These are phyloP conservation scores for Galerina marginata DNA, from an alignment of 768 basidiomycete genomes.

Conservation along the genomic window DNA sequence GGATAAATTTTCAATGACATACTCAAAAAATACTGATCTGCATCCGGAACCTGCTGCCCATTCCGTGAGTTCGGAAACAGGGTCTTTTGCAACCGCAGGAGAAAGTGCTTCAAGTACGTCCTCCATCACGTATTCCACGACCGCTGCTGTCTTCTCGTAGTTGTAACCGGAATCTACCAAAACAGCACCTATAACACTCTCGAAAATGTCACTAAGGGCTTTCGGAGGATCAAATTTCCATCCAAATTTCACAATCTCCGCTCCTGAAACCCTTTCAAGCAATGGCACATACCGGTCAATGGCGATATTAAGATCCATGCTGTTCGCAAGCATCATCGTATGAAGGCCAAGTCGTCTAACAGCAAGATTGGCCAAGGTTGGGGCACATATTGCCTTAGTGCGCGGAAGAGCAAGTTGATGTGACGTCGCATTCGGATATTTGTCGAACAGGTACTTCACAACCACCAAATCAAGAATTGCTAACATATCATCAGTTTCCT, in stretches of 20 bases:
- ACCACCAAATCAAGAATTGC: slow-evolving; percentile 77
- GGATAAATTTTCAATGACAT: background rate
- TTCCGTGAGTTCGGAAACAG: slow-evolving; percentile 71
- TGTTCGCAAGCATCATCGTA: slow-evolving; percentile 71
- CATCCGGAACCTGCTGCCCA: slow-evolving; percentile 71
- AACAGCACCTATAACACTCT: slow-evolving; percentile 84
- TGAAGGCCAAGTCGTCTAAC: slow-evolving; percentile 72
- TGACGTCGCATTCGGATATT: slow-evolving; percentile 74
- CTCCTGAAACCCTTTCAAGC: slow-evolving; percentile 57
- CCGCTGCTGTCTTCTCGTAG: slow-evolving; percentile 66
- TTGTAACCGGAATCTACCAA: slow-evolving; percentile 81
- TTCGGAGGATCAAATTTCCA: slow-evolving; percentile 92
- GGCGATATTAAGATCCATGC: slow-evolving; percentile 66
- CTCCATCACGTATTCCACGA: slow-evolving; percentile 68
- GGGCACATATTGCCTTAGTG: slow-evolving; percentile 73
- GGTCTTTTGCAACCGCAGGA: slow-evolving; percentile 68
- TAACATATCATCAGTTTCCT: slow-evolving; percentile 31
- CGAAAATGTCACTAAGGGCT: slow-evolving; percentile 81
- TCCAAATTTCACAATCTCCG: slow-evolving; percentile 67
- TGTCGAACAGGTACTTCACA: slow-evolving; percentile 70
- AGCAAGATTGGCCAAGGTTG: slow-evolving; percentile 72
- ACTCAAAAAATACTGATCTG: slow-evolving; percentile 39
- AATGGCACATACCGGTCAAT: slow-evolving; percentile 66
- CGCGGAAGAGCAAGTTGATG: slow-evolving; percentile 77
- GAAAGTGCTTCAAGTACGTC: slow-evolving; percentile 67